Conservation (phyloP, 1,284 basidiomycete genomes). For the Leccinum fuscescens region DNA sequence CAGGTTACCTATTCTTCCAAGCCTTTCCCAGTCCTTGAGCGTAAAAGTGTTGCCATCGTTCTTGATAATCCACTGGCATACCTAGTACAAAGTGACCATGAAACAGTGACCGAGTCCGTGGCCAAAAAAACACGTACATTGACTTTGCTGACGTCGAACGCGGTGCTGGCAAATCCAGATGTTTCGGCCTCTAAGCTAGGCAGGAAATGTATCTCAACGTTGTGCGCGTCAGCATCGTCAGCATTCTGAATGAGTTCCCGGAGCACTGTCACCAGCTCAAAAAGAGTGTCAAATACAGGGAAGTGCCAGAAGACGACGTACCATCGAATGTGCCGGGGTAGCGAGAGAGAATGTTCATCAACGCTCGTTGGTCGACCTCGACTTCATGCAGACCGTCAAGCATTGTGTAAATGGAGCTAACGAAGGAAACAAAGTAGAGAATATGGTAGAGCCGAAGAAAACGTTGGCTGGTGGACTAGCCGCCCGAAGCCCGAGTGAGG, state of each 20-base stretch:
- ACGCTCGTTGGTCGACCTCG: conserved; percentile 16
- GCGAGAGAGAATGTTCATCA: conserved; percentile 24
- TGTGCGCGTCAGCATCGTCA: conserved; percentile 83
- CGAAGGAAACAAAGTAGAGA: background rate
- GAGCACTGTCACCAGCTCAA: conserved; percentile 52
- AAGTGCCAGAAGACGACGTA: background rate
- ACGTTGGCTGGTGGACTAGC: background rate
- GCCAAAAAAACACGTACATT: background rate
- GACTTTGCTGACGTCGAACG: conserved; percentile 1
- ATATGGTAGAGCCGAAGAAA: background rate
- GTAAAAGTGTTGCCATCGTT: conserved; percentile 84
- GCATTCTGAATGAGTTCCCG: conserved; percentile 93
- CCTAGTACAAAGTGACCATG: background rate
- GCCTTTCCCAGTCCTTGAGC: conserved; percentile 80
- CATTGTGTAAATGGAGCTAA: conserved; percentile 3
- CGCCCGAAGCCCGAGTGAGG: conserved; percentile 3
- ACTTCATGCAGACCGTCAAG: conserved; percentile 11
- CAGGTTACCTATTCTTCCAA: conserved; percentile 77
- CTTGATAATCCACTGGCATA: conserved; percentile 72
- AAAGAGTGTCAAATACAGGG: background rate
- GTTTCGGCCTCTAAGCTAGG: conserved; percentile 50
- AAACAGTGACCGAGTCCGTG: background rate
- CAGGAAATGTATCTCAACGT: conserved; percentile 79
- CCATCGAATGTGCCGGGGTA: conserved; percentile 24
- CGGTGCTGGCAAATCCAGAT: conserved; percentile 4